A percentile compares a stretch with the other conserved stretches of the same genome.
Conservation (phyloP, 805 yeast genomes). For the Metschnikowia koreensis region DNA sequence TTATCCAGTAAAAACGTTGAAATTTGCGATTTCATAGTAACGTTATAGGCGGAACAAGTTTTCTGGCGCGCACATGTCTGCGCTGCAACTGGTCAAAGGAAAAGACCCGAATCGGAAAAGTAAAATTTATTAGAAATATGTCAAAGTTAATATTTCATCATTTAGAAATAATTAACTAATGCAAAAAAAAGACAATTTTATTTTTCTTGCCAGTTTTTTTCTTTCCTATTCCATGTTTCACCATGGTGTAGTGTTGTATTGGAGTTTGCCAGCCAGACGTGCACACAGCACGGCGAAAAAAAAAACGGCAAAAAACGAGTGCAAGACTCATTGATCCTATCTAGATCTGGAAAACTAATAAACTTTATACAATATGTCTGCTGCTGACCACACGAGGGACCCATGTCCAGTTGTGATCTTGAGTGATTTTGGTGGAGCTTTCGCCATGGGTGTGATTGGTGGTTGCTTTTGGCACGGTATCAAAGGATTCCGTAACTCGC, state of each 20-base stretch:
- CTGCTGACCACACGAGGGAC: constrained; percentile 98
- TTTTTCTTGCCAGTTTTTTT: no score
- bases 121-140: no score
- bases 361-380: constrained; percentile 54
- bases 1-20: no score
- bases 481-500: constrained; percentile 97
- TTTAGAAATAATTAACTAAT: no score
- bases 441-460: constrained; percentile 98
- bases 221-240: no score
- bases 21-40: no score
- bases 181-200: no score
- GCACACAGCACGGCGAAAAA: constrained; percentile 13
- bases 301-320: constrained; percentile 11
- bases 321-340: constrained; percentile 1
- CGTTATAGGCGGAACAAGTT: no score
- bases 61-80: no score
- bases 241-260: background rate
- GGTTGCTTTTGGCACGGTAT: constrained; percentile 99
- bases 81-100: no score
- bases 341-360: background rate
- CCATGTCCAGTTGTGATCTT: constrained; percentile 97
- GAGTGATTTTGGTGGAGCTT: constrained; percentile 98
- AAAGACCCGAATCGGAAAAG: no score
- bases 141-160: no score
- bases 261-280: constrained; percentile 3